Conservation (phyloP, 78 protist species). For the Dictyostelium intermedium region DNA sequence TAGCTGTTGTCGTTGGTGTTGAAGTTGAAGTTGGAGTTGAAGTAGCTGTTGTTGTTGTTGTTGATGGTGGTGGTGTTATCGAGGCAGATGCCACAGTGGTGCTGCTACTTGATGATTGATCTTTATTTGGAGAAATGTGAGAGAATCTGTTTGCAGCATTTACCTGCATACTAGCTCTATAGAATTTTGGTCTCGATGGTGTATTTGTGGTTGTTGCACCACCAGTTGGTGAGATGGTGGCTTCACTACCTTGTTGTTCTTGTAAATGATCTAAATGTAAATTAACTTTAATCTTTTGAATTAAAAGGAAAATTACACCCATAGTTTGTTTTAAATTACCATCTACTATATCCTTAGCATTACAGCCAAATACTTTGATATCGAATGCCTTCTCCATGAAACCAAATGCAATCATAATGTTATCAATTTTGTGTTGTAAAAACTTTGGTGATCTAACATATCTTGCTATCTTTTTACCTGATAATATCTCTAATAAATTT, state of each 20-base stretch:
- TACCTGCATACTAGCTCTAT: neutral
- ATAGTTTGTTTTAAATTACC: constrained; percentile 78
- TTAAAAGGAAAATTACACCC: constrained; percentile 77
- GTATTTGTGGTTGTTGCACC: neutral
- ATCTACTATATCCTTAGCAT: constrained; percentile 73
- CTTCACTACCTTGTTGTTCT: neutral
- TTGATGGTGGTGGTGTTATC: neutral
- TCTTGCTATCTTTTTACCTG: constrained; percentile 65
- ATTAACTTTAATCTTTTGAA: constrained; percentile 59
- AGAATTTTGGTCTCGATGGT: neutral
- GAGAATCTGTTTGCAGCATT: constrained; percentile 25
- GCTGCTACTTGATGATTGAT: neutral
- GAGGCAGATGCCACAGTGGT: neutral
- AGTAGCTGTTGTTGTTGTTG: neutral
- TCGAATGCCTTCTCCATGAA: constrained; percentile 70
- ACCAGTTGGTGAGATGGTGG: neutral
- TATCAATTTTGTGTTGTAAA: constrained; percentile 80
- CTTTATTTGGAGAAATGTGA: constrained; percentile 16
- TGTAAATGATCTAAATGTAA: constrained; percentile 35
- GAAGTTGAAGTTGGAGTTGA: neutral
- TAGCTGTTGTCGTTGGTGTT: neutral
- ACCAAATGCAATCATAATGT: constrained; percentile 50
- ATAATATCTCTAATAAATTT: constrained; percentile 75
- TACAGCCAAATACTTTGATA: constrained; percentile 51
- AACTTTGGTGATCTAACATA: constrained; percentile 72